These are phyloP conservation scores for Chaetomium globosum DNA, from an alignment of 2,329 filamentous ascomycete species.

Conservation along the genomic window DNA sequence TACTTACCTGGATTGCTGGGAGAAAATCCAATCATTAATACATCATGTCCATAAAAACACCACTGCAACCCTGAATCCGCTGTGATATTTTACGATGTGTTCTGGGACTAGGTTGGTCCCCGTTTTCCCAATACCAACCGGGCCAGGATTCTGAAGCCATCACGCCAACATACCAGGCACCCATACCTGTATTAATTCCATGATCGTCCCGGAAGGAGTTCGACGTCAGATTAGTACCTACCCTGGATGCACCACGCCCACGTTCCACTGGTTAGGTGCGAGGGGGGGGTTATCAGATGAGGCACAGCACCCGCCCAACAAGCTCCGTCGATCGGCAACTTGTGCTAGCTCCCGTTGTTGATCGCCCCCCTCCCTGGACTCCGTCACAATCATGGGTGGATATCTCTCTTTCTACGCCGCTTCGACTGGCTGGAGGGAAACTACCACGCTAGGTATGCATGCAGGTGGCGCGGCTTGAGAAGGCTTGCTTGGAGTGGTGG, in stretches of 20 bases:
- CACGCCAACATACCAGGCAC: background rate
- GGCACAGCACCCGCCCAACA: conserved; percentile 5
- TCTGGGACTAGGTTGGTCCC: background rate
- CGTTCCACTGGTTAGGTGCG: background rate
- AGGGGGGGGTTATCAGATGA: background rate
- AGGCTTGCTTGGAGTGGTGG: background rate
- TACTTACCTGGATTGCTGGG: conserved; percentile 7
- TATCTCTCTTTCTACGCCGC: background rate
- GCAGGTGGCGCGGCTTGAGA: background rate
- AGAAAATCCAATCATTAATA: background rate
- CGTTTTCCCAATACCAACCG: background rate
- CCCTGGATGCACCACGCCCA: background rate
- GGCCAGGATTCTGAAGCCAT: background rate
- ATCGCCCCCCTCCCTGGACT: background rate
- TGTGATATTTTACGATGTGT: background rate
- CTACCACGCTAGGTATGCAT: too few relatives aligned
- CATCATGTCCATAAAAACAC: background rate
- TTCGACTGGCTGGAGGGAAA: background rate
- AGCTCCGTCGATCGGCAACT: background rate
- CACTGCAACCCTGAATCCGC: background rate
- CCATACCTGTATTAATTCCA: background rate
- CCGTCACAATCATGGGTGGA: background rate
- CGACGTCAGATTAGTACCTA: background rate
- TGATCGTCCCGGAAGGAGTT: background rate
- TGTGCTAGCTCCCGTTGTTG: conserved; percentile 4